A percentile compares a stretch with the other conserved stretches of the same genome.
Conservation (phyloP, 768 basidiomycete genomes). For the Panellus pusillus region DNA sequence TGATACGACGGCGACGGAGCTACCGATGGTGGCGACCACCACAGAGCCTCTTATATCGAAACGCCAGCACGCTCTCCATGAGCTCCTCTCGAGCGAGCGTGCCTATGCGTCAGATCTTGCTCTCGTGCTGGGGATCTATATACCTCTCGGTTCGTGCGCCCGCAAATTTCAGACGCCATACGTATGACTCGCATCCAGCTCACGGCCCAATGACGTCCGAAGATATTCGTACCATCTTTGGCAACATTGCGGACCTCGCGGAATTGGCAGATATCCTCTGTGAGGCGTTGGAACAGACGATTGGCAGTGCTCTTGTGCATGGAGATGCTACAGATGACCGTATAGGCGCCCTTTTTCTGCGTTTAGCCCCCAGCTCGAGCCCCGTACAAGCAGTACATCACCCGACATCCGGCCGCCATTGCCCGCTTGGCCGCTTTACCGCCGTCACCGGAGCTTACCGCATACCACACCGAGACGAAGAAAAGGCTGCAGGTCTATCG, state of each 20-base stretch:
- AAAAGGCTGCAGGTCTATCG: constrained; percentile 67
- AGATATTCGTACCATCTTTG: constrained; percentile 72
- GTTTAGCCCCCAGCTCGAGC: constrained; percentile 54
- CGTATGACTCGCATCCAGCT: constrained; percentile 34
- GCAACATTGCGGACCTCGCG: constrained; percentile 76
- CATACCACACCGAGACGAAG: constrained; percentile 68
- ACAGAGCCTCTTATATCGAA: constrained; percentile 48
- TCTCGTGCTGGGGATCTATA: constrained; percentile 73
- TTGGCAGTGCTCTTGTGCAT: constrained; percentile 62
- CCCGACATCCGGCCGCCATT: constrained; percentile 73
- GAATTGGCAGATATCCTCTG: constrained; percentile 67
- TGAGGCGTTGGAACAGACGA: constrained; percentile 61
- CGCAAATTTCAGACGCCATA: neutral
- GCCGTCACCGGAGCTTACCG: constrained; percentile 48
- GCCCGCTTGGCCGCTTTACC: constrained; percentile 53
- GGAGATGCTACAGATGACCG: constrained; percentile 62
- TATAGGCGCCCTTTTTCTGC: constrained; percentile 69
- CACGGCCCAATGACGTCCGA: constrained; percentile 68
- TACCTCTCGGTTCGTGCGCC: constrained; percentile 55
- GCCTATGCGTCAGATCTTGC: constrained; percentile 85
- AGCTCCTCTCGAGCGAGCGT: constrained; percentile 76
- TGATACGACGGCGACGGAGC: no score
- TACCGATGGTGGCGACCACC: no score
- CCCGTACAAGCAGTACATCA: constrained; percentile 80
- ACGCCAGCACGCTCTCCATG: constrained; percentile 74